Percentiles rank a stretch among this genome's conserved stretches.
These are phyloP conservation scores for Neurospora cerealis DNA, from an alignment of 495 filamentous ascomycete genomes.

Conservation along the genomic window DNA sequence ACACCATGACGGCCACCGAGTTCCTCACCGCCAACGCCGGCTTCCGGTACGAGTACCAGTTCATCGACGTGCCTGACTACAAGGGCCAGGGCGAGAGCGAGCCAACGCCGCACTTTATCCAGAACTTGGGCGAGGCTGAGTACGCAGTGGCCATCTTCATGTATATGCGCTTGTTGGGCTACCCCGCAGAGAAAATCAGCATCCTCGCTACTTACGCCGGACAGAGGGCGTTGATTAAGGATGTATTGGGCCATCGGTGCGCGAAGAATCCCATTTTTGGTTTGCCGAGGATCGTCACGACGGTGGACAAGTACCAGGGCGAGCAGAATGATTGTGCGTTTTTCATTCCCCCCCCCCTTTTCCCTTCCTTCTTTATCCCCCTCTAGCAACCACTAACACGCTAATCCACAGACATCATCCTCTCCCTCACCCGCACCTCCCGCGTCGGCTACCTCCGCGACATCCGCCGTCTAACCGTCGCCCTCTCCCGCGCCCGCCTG, in stretches of 20 bases:
- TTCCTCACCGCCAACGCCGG: slow-evolving; percentile 83
- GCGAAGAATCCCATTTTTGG: slow-evolving; percentile 78
- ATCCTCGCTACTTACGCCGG: slow-evolving; percentile 93
- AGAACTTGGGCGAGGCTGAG: slow-evolving; percentile 95
- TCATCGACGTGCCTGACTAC: slow-evolving; percentile 92
- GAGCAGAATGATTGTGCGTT: slow-evolving; percentile 97
- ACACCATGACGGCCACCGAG: slow-evolving; percentile 54
- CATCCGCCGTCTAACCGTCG: slow-evolving; percentile 87
- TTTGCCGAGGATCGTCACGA: slow-evolving; percentile 79
- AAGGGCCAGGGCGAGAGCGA: slow-evolving; percentile 83
- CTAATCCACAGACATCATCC: slow-evolving; percentile 63
- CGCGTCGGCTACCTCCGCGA: slow-evolving; percentile 90
- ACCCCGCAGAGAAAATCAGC: slow-evolving; percentile 82
- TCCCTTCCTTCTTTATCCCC: background rate
- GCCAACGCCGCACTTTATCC: slow-evolving; percentile 92
- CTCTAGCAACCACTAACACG: background rate
- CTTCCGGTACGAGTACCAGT: slow-evolving; percentile 90
- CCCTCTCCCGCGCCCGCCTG: slow-evolving; percentile 86
- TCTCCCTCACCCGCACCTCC: slow-evolving; percentile 82
- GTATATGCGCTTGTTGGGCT: slow-evolving; percentile 95
- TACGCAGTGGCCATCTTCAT: slow-evolving; percentile 92
- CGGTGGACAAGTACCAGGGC: slow-evolving; percentile 97
- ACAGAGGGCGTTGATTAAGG: slow-evolving; percentile 82
- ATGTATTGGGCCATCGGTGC: slow-evolving; percentile 82
- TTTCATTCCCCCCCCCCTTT: background rate